Base-by-base conservation (phyloP, 2,329 filamentous ascomycete genomes). In the Pseudocercospora crystallina region DNA sequence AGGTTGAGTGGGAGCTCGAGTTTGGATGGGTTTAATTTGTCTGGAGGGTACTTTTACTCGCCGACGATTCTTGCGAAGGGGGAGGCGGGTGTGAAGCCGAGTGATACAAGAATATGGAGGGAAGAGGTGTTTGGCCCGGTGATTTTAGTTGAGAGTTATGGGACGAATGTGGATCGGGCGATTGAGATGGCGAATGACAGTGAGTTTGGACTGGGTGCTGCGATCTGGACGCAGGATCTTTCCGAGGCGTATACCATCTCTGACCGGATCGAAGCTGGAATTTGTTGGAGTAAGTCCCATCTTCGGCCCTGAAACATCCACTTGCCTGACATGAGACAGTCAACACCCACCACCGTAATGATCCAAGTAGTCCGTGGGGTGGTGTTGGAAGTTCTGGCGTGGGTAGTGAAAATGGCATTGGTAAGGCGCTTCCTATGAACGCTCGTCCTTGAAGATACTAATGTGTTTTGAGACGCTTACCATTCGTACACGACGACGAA, bases 311-410 rank as follows among this genome's bases (percentile, higher is more conserved):
- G 7, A 11, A 9, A 29, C 36, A 9, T 11, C 13, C 5, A 7
- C n/a, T 4, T 17, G 7, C 31, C 17, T 12, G 36, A 14, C 14
- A 13, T 14, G 8, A 35, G 1, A 41, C 32, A 65, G 66, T 71
- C 12, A 79, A 76, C 55, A 76, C 71, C 0, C 85, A 89, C 67
- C 85, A 89, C 64, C 77, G 85, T 31, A 89, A 88, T 59, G 85
- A 88, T 58, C 85, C 85, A 0, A 84, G 83, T 58, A 84, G 83
- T 51, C 83, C 86, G 0, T 86, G 85, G 85, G 86, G 85, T 20
- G 83, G 85, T 1, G 73, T 80, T 29, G 82, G 83, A 59, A 73
- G 73, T 32, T 76, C 79, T 1, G 86, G 86, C 1, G 78, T 89
- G 0, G 86, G 85, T 1, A 88, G 84, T 53, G 86, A 90, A 72